phyloP scores from a whole-genome alignment of 495 filamentous ascomycete species.

The Daldinia grandis region DNA sequence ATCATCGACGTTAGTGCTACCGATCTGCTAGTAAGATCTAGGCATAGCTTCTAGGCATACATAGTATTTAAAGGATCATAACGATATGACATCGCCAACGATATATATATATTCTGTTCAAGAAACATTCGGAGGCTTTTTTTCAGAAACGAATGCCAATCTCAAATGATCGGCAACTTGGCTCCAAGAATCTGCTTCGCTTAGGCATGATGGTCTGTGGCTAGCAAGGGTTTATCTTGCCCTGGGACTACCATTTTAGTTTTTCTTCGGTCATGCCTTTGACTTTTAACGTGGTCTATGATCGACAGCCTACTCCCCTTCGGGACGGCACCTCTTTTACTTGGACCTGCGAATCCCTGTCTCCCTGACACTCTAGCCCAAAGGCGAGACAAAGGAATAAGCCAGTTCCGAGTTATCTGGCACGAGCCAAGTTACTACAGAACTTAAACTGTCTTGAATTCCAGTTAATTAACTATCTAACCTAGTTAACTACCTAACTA shows the following conservation, averaged over 20 bases:
- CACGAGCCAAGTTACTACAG: conserved; percentile 39
- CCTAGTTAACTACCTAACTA: no score
- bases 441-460: conserved; percentile 33
- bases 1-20: neutral
- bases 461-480: neutral
- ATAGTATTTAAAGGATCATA: neutral
- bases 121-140: conserved; percentile 37
- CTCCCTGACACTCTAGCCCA: conserved; percentile 39
- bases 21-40: conserved; percentile 1
- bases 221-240: conserved; percentile 34
- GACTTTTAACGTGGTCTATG: conserved; percentile 34
- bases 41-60: neutral
- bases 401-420: conserved; percentile 41
- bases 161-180: conserved; percentile 43
- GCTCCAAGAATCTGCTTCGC: conserved; percentile 38
- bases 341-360: conserved; percentile 22
- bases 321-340: conserved; percentile 30
- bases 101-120: conserved; percentile 4
- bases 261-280: conserved; percentile 32
- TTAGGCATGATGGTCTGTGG: conserved; percentile 36
- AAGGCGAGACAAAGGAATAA: conserved; percentile 37
- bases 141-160: conserved; percentile 43
- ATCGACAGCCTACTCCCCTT: conserved; percentile 40
- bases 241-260: conserved; percentile 31
- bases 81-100: neutral